Base-by-base conservation (phyloP, 1,284 basidiomycete genomes). In the Spongiforma sp. region DNA sequence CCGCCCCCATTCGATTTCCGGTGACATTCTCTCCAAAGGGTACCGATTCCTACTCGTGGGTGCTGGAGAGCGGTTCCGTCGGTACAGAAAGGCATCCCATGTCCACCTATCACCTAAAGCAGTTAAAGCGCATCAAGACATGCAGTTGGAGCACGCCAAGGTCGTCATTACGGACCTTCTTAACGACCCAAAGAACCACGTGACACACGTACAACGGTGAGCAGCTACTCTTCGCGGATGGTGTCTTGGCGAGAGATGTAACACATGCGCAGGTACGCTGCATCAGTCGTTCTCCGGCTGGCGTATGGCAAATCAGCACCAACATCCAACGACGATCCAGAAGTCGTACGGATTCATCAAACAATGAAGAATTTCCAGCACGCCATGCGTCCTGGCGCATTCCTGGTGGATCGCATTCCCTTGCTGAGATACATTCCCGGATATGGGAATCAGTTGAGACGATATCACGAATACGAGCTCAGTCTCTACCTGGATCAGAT, bases 221-320 rank as follows among this genome's bases (percentile, higher is more conserved):
- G n/a, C n/a, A 77, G 81, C 28, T 87, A 89, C 64, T 81, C 82
- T 0, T 83, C 81, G 65, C 78, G 83, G 9, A 21, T 4, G n/a
- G 24, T 24, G 10, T 10, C n/a, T 6, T 41, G 3, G 10, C 28
- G 19, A 28, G 3, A 6, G 28, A 32, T 19, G 26, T 53, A 24
- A 26, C 9, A 4, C 12, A 24, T 28, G 15, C 24, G 24, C 26
- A 90, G 88, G 53, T 91, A 87, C 68, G 84, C 89, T 0, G 86
- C 88, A 1, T 84, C 84, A 3, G 82, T 90, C 2, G 86, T 89
- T 11, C 83, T 91, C 80, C 80, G 83, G 4, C 79, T 91, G 37
- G 86, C 89, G 4, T 91, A 91, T 67, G 89, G 89, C 8, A 88
- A 86, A 65, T 77, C 52, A 19, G 72, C 72, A 1, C 66, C 70